Conservation (phyloP, 31 red algal species). For the Bonnemaisonia californica region DNA sequence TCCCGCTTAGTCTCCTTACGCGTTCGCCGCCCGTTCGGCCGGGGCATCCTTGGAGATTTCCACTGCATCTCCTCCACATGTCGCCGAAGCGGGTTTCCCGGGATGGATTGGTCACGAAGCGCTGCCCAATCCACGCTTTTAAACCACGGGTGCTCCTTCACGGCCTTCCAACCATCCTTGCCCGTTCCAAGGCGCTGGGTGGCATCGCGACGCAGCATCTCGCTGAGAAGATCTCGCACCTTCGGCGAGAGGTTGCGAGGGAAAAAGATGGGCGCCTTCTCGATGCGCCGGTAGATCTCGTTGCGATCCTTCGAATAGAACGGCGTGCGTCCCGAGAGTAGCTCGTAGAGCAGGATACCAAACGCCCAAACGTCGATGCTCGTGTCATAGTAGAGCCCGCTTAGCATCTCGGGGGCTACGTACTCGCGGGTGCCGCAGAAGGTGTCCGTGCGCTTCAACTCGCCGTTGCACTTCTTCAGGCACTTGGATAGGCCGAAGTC, state of each 20-base stretch:
- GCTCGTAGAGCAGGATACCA: slow-evolving; percentile 88
- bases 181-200: slow-evolving; percentile 67
- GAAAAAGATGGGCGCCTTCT: slow-evolving; percentile 68
- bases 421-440: slow-evolving; percentile 92
- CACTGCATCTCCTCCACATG: background rate
- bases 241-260: slow-evolving; percentile 41
- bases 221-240: slow-evolving; percentile 50
- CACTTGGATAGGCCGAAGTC: slow-evolving; percentile 86
- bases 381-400: slow-evolving; percentile 73
- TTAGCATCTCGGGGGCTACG: slow-evolving; percentile 91
- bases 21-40: slow-evolving; percentile 4
- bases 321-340: slow-evolving; percentile 81
- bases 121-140: slow-evolving; percentile 73
- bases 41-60: background rate
- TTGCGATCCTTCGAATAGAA: slow-evolving; percentile 78
- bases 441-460: slow-evolving; percentile 58
- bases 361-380: slow-evolving; percentile 82
- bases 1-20: slow-evolving; percentile 21
- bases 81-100: background rate
- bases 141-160: slow-evolving; percentile 92
- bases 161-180: slow-evolving; percentile 57
- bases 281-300: slow-evolving; percentile 79
- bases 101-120: background rate
- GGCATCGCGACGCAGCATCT: slow-evolving; percentile 67
- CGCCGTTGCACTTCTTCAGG: slow-evolving; percentile 34